Percentiles rank a stretch among this genome's conserved stretches.
These are phyloP conservation scores for Cercophora samala DNA, from an alignment of 495 filamentous ascomycete species.

Conservation along the genomic window DNA sequence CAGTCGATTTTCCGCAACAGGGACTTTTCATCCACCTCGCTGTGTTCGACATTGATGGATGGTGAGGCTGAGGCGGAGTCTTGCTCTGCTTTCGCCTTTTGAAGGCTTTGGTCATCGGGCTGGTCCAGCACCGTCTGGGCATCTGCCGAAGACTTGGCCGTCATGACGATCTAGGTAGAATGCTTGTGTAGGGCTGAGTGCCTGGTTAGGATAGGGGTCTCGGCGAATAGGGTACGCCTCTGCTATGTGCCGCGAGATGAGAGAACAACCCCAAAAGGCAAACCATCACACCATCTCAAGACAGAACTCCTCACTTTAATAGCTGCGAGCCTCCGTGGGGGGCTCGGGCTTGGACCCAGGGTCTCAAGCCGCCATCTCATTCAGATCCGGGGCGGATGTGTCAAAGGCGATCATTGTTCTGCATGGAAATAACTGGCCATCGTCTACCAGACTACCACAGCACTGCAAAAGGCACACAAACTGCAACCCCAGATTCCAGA, in stretches of 20 bases:
- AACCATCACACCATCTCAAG: not conserved
- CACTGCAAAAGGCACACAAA: not conserved
- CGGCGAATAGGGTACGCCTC: not conserved
- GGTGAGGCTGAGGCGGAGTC: conserved; percentile 24
- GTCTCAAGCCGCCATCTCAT: too few species aligned
- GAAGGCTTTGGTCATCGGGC: conserved; percentile 1
- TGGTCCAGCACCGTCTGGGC: conserved; percentile 1
- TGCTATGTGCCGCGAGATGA: not conserved
- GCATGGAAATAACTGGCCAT: not conserved
- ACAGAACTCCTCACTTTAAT: not conserved
- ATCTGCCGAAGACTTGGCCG: not conserved
- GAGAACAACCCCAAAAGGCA: not conserved
- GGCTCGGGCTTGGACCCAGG: not conserved
- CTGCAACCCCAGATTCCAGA: not conserved
- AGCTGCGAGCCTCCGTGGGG: not conserved
- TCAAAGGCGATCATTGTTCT: not conserved
- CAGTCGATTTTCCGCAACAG: conserved; percentile 65
- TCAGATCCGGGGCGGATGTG: not conserved
- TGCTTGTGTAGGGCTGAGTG: not conserved
- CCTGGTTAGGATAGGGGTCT: not conserved
- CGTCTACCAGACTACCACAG: not conserved
- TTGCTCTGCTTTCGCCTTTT: conserved; percentile 13
- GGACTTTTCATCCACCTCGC: conserved; percentile 55
- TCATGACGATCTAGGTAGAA: not conserved
- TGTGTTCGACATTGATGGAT: conserved; percentile 16